These are phyloP conservation scores for Fusarium staphyleae DNA, from an alignment of 2,329 filamentous ascomycete genomes.

Conservation along the genomic window DNA sequence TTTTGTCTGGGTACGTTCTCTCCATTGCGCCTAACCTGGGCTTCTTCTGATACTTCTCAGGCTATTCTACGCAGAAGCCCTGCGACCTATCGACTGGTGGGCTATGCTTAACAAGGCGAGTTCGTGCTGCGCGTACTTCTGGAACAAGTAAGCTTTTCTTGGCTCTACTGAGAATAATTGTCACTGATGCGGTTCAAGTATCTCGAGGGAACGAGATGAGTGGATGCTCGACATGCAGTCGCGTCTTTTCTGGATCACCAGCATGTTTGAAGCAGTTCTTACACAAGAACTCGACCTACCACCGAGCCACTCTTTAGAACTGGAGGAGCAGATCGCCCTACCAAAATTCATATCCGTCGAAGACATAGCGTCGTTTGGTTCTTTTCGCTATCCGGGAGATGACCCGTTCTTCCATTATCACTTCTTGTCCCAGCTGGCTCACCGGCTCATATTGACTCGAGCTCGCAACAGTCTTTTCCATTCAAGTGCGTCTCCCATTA, in stretches of 20 bases:
- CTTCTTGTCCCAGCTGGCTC: conserved; percentile 29
- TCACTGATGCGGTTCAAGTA: not conserved
- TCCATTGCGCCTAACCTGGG: fast-evolving
- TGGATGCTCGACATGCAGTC: conserved; percentile 36
- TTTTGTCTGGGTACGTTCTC: conserved; percentile 13
- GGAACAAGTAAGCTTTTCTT: conserved; percentile 20
- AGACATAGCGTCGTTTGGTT: conserved; percentile 27
- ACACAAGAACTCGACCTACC: conserved; percentile 27
- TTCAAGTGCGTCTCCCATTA: conserved; percentile 13
- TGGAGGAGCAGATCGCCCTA: conserved; percentile 21
- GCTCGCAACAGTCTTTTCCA: conserved; percentile 23
- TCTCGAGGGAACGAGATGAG: conserved; percentile 18
- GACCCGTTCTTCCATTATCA: conserved; percentile 32
- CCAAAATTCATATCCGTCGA: conserved; percentile 30
- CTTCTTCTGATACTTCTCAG: not conserved
- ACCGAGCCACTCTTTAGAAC: conserved; percentile 15
- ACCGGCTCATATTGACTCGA: conserved; percentile 23
- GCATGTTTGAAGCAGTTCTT: conserved; percentile 31
- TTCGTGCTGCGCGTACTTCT: conserved; percentile 27
- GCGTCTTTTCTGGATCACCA: conserved; percentile 32
- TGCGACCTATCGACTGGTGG: conserved; percentile 27
- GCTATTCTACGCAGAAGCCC: conserved; percentile 25
- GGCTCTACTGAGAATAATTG: too few relatives aligned
- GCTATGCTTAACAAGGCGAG: conserved; percentile 30
- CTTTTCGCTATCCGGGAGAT: conserved; percentile 27